Percentiles rank a stretch among this genome's conserved stretches.
Conservation (phyloP, 371 early-diverging fungal species). For the Mucor sp. region DNA sequence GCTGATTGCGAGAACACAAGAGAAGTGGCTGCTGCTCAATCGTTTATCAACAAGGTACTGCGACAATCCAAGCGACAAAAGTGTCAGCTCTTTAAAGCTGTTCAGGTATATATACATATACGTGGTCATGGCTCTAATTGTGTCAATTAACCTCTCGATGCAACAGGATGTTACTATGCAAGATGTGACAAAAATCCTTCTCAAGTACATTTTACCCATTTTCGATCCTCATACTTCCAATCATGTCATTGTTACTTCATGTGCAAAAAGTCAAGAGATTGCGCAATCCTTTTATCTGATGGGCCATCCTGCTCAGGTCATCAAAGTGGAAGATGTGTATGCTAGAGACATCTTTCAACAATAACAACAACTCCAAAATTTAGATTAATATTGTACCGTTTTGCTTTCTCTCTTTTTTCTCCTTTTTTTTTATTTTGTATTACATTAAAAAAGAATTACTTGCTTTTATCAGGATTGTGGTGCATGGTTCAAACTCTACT, state of each 20-base stretch:
- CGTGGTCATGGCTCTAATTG: too few species aligned
- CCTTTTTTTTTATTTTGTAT: background rate
- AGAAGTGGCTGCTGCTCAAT: constrained; percentile 45
- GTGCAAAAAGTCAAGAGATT: constrained; percentile 40
- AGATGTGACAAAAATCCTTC: constrained; percentile 18
- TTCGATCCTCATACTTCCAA: constrained; percentile 44
- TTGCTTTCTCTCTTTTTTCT: background rate
- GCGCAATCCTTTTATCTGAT: constrained; percentile 14
- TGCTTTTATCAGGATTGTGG: background rate
- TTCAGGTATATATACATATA: constrained; percentile 12
- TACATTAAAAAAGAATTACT: background rate
- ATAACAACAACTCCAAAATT: background rate
- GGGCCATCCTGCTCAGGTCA: constrained; percentile 17
- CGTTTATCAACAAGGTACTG: constrained; percentile 51
- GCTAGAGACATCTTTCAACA: constrained; percentile 19
- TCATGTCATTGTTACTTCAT: constrained; percentile 47
- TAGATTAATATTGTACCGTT: background rate
- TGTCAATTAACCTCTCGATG: too few species aligned
- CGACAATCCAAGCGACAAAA: constrained; percentile 46
- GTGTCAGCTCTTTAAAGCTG: constrained; percentile 34
- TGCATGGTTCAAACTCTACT: too few species aligned
- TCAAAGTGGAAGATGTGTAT: constrained; percentile 22
- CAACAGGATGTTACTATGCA: constrained; percentile 34
- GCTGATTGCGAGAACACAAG: constrained; percentile 51
- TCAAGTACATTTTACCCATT: constrained; percentile 39